Evolutionary conservation across 108 stramenopile species (phyloP).

Genomic region (Asterionellopsis glacialis): DNA sequence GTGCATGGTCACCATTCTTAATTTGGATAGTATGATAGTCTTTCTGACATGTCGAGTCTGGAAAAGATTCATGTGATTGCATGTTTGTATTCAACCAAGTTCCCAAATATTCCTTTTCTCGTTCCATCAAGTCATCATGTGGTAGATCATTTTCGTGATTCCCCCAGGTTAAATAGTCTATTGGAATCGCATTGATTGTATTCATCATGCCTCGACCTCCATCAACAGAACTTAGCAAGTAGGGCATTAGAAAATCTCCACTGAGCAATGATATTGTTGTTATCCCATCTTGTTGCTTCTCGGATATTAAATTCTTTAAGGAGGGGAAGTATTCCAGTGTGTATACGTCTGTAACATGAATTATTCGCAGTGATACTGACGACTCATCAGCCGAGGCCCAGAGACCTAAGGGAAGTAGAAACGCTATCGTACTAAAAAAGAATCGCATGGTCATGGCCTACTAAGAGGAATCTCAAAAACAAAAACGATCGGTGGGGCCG

Average conservation of each 20-base stretch:
- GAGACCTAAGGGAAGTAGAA: too few relatives aligned
- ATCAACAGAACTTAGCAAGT: slow-evolving; percentile 23
- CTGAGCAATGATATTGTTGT: slow-evolving; percentile 9
- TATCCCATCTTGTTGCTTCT: slow-evolving; percentile 11
- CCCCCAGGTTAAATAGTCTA: slow-evolving; percentile 41
- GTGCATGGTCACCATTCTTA: slow-evolving; percentile 5
- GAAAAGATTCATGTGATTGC: slow-evolving; percentile 18
- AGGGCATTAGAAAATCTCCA: slow-evolving; percentile 28
- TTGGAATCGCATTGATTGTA: slow-evolving; percentile 20
- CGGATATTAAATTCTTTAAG: slow-evolving; percentile 33
- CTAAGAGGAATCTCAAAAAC: too few relatives aligned
- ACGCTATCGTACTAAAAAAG: too few relatives aligned
- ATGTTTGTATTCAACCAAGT: slow-evolving; percentile 37
- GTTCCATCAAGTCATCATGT: slow-evolving; percentile 11
- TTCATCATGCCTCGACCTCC: slow-evolving; percentile 47
- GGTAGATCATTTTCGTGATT: slow-evolving; percentile 35
- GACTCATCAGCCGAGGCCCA: neutral
- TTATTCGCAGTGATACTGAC: slow-evolving; percentile 18
- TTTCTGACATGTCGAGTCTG: slow-evolving; percentile 25
- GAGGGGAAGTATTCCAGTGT: slow-evolving; percentile 41
- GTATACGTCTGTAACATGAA: slow-evolving; percentile 56
- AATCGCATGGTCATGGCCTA: too few relatives aligned
- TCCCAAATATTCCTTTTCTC: slow-evolving; percentile 9
- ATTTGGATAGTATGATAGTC: slow-evolving; percentile 13
- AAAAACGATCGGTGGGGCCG: too few relatives aligned